Evolutionary conservation across 495 filamentous ascomycete species (phyloP).

Genomic region (Neurospora sp.): DNA sequence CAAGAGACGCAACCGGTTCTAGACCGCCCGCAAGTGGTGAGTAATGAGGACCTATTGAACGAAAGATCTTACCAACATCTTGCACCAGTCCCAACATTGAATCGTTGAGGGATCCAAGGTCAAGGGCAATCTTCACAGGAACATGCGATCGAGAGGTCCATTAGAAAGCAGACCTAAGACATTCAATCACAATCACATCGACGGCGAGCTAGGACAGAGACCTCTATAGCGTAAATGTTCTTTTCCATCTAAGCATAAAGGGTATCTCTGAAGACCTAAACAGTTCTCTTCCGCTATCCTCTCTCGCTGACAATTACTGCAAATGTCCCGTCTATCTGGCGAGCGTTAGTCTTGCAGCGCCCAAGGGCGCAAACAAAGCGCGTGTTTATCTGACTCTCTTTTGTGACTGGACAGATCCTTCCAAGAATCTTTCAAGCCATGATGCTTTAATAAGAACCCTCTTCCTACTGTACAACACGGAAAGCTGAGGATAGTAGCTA

Average conservation of each 20-base stretch:
- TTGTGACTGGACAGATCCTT: not conserved
- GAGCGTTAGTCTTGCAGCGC: not conserved
- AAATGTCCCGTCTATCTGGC: not conserved
- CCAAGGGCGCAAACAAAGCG: not conserved
- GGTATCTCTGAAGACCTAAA: not conserved
- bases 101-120: not conserved
- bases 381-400: not conserved
- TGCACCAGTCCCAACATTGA: not conserved
- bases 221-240: not conserved
- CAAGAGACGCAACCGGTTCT: no score
- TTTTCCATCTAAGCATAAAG: not conserved
- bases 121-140: not conserved
- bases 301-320: not conserved
- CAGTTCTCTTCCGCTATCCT: not conserved
- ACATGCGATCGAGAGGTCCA: no score
- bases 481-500: not conserved
- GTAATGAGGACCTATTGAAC: not conserved
- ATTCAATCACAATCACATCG: not conserved
- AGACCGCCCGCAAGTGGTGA: no score
- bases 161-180: no score
- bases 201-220: not conserved
- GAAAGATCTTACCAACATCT: not conserved
- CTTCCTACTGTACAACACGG: not conserved
- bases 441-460: not conserved
- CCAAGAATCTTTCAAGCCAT: not conserved